phyloP scores from a whole-genome alignment of 352 stramenopile genomes.

The Globisporangium middletonii region DNA sequence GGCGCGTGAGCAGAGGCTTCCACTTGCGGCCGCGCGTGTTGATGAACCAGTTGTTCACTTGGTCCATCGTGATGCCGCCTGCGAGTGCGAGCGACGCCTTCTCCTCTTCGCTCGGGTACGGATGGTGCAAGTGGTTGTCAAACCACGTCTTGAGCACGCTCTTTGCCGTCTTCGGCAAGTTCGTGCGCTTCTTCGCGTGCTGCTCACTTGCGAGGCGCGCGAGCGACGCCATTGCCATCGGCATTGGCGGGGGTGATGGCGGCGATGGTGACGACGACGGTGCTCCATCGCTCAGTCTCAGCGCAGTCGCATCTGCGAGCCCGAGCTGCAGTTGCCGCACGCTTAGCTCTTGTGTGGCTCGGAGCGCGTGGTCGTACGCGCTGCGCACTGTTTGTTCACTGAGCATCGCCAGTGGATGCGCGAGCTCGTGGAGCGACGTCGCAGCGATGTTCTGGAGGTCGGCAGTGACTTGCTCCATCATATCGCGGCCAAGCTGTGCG shows the following conservation, averaged over 20 bases:
- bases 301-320: constrained; percentile 17
- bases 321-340: constrained; percentile 20
- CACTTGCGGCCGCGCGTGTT: constrained; percentile 83
- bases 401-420: constrained; percentile 15
- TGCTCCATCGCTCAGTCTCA: neutral
- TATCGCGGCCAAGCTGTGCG: neutral
- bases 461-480: constrained; percentile 9
- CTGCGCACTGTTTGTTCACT: constrained; percentile 19
- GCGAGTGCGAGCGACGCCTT: constrained; percentile 61
- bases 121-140: constrained; percentile 77
- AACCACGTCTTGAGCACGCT: constrained; percentile 76
- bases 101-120: constrained; percentile 81
- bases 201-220: neutral
- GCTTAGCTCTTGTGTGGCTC: constrained; percentile 28
- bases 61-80: constrained; percentile 76
- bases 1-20: constrained; percentile 73
- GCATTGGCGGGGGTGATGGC: too few species aligned
- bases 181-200: constrained; percentile 64
- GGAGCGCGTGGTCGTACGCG: constrained; percentile 21
- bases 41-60: constrained; percentile 90
- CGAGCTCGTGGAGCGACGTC: constrained; percentile 18
- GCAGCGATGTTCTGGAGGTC: constrained; percentile 7
- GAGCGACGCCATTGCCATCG: neutral
- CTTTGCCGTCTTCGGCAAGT: constrained; percentile 70
- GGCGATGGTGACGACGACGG: constrained; percentile 2